Conservation (phyloP, 1,284 basidiomycete genomes). For the Cerioporus squamosus region DNA sequence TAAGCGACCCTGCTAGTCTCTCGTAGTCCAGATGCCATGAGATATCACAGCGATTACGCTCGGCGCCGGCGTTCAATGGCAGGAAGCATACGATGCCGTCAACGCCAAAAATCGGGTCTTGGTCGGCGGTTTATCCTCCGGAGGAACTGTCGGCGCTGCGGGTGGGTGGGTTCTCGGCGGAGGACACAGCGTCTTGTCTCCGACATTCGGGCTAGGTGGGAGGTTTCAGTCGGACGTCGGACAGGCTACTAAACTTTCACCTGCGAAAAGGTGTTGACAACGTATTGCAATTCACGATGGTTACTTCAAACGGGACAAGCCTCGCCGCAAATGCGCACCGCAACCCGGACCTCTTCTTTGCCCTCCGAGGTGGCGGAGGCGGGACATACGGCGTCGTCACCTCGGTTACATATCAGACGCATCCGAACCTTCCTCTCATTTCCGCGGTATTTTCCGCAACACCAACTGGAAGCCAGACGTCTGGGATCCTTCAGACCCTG, state of each 20-base stretch:
- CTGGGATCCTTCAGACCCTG: conserved; percentile 16
- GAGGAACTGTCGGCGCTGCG: conserved; percentile 37
- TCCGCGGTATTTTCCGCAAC: conserved; percentile 29
- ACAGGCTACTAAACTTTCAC: neutral
- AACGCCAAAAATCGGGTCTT: conserved; percentile 28
- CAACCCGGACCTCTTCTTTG: conserved; percentile 53
- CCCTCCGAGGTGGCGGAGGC: conserved; percentile 54
- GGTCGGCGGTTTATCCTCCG: conserved; percentile 36
- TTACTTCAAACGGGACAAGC: conserved; percentile 41
- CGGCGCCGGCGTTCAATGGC: conserved; percentile 50
- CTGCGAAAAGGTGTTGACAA: conserved; percentile 44
- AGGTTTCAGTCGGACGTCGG: neutral
- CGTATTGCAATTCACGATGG: conserved; percentile 43
- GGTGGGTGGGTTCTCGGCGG: conserved; percentile 52
- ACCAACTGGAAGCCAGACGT: conserved; percentile 13
- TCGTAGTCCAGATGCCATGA: neutral
- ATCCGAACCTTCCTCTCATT: conserved; percentile 37
- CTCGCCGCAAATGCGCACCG: conserved; percentile 40
- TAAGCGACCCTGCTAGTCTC: conserved; percentile 5
- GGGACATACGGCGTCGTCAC: conserved; percentile 47
- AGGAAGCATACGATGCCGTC: conserved; percentile 44
- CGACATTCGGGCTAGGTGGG: conserved; percentile 47
- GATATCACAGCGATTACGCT: conserved; percentile 40
- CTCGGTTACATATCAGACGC: conserved; percentile 44
- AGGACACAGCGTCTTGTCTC: conserved; percentile 43